Evolutionary conservation across 495 filamentous ascomycete genomes (phyloP).

Genomic region (Tuber borchii): DNA sequence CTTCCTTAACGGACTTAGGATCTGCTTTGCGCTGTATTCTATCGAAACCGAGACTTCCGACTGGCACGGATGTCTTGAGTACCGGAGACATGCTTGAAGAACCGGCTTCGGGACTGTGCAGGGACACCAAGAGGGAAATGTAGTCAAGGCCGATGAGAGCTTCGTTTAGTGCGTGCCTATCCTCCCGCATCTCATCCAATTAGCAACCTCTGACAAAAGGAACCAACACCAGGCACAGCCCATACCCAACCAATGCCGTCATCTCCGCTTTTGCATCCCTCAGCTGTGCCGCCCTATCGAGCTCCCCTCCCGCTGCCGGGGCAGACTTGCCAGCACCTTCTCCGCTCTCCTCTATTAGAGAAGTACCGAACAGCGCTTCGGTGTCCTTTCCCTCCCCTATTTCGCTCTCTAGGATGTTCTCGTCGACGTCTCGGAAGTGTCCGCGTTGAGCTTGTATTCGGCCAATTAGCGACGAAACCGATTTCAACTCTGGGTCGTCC

Average conservation of each 20-base stretch:
- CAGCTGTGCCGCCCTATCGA: slow-evolving; percentile 24
- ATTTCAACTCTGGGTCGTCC: slow-evolving; percentile 52
- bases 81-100: slow-evolving; percentile 60
- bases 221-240: background rate
- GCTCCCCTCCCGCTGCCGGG: slow-evolving; percentile 23
- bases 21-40: slow-evolving; percentile 56
- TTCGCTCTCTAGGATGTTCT: slow-evolving; percentile 32
- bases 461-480: slow-evolving; percentile 61
- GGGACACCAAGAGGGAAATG: slow-evolving; percentile 75
- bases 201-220: slow-evolving; percentile 6
- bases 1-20: slow-evolving; percentile 45
- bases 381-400: slow-evolving; percentile 35
- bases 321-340: slow-evolving; percentile 34
- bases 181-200: slow-evolving; percentile 5
- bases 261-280: slow-evolving; percentile 35
- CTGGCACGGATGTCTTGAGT: slow-evolving; percentile 61
- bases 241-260: slow-evolving; percentile 25
- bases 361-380: slow-evolving; percentile 32
- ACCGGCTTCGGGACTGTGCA: slow-evolving; percentile 62
- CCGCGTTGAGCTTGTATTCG: slow-evolving; percentile 70
- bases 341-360: slow-evolving; percentile 31
- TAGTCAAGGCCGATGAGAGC: slow-evolving; percentile 68
- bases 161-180: slow-evolving; percentile 59
- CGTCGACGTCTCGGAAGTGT: slow-evolving; percentile 54
- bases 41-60: slow-evolving; percentile 70